A percentile compares a stretch with the other conserved stretches of the same genome.
These are phyloP conservation scores for Rugonectria rugulosa DNA, from an alignment of 2,329 filamentous ascomycete genomes.

Conservation along the genomic window DNA sequence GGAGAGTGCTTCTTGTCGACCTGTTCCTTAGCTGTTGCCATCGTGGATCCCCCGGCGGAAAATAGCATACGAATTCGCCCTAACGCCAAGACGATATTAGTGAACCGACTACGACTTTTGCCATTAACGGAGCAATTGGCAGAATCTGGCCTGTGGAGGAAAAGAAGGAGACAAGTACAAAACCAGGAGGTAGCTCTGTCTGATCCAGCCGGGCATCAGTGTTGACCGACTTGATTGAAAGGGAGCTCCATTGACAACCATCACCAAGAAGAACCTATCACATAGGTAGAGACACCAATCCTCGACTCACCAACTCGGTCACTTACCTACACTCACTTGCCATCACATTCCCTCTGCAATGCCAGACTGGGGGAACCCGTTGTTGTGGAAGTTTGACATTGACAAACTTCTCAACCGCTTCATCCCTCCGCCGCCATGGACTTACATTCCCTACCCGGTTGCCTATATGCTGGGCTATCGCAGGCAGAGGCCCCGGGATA, in stretches of 20 bases:
- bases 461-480: conserved; percentile 75
- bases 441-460: conserved; percentile 68
- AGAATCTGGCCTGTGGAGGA: no score
- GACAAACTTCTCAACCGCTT: conserved; percentile 78
- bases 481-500: conserved; percentile 41
- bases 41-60: not conserved
- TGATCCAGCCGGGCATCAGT: no score
- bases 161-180: no score
- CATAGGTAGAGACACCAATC: not conserved
- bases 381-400: conserved; percentile 71
- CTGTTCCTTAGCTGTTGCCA: not conserved
- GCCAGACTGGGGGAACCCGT: conserved; percentile 26
- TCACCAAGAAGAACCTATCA: no score
- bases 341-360: conserved; percentile 9
- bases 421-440: conserved; percentile 71
- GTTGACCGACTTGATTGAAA: no score
- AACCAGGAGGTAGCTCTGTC: no score
- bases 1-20: not conserved
- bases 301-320: not conserved
- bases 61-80: not conserved
- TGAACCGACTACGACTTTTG: not conserved
- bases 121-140: no score
- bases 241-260: no score
- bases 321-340: not conserved
- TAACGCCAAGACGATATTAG: conserved; percentile 5